Evolutionary conservation across 2,329 filamentous ascomycete genomes (phyloP).

Genomic region (Arachnomyces sp.): DNA sequence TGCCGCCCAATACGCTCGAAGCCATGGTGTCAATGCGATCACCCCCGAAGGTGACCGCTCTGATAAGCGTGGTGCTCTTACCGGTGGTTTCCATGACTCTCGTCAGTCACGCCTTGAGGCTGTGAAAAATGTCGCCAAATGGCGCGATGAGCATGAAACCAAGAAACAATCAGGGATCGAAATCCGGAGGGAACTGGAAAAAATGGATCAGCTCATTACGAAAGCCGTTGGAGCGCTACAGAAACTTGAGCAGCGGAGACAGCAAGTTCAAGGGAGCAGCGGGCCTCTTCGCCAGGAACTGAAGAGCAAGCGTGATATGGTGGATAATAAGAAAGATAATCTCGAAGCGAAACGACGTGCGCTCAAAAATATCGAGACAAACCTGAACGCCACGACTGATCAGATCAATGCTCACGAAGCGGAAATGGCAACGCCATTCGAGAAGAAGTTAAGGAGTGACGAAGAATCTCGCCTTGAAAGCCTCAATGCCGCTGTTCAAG

Average conservation of each 20-base stretch:
- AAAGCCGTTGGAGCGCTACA: constrained; percentile 74
- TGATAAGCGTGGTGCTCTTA: constrained; percentile 91
- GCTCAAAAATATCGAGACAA: constrained; percentile 61
- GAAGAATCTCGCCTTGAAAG: constrained; percentile 75
- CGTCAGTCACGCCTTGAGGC: constrained; percentile 80
- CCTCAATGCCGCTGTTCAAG: constrained; percentile 61
- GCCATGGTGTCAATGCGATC: constrained; percentile 84
- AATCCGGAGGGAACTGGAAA: constrained; percentile 63
- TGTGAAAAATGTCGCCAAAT: constrained; percentile 65
- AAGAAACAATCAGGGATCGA: constrained; percentile 57
- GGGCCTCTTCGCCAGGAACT: constrained; percentile 72
- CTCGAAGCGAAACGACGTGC: constrained; percentile 63
- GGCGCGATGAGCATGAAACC: constrained; percentile 65
- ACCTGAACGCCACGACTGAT: constrained; percentile 68
- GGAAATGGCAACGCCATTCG: constrained; percentile 80
- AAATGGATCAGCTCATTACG: constrained; percentile 83
- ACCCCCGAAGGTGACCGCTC: constrained; percentile 91
- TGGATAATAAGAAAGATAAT: constrained; percentile 65
- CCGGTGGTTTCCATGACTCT: constrained; percentile 86
- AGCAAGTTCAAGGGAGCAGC: constrained; percentile 73
- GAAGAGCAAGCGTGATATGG: constrained; percentile 62
- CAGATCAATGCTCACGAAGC: constrained; percentile 69
- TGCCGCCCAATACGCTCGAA: constrained; percentile 84
- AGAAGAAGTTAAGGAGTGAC: constrained; percentile 73
- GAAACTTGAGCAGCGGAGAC: constrained; percentile 70